These are phyloP conservation scores for Colletotrichum godetiae DNA, from an alignment of 2,329 filamentous ascomycete species.

Conservation along the genomic window DNA sequence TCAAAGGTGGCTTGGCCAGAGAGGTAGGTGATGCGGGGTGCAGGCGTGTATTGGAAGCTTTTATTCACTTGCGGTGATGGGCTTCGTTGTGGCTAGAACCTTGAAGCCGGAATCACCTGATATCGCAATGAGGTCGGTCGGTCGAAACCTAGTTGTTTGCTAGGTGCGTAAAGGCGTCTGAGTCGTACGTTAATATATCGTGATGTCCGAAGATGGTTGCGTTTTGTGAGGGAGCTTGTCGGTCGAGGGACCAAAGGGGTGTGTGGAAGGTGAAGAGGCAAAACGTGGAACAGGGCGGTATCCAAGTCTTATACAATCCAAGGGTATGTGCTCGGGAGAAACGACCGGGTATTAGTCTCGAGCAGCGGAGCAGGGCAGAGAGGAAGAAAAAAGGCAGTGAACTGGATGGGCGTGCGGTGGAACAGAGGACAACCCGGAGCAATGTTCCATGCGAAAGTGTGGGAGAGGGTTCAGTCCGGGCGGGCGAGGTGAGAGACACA, in stretches of 20 bases:
- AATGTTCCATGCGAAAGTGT: slow-evolving; percentile 13
- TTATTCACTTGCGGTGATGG: slow-evolving; percentile 3
- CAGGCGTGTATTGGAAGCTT: background rate
- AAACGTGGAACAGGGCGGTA: slow-evolving; percentile 19
- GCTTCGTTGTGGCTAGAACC: slow-evolving; percentile 32
- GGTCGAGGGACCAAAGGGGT: slow-evolving; percentile 16
- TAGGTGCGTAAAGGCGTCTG: background rate
- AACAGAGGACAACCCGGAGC: background rate
- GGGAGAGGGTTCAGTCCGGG: background rate
- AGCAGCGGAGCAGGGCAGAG: background rate
- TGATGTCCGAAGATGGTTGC: background rate
- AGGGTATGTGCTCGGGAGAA: slow-evolving; percentile 24
- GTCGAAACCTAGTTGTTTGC: background rate
- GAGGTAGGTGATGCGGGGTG: background rate
- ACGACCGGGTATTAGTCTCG: slow-evolving; percentile 1
- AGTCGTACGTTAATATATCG: background rate
- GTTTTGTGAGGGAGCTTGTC: background rate
- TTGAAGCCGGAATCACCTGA: slow-evolving; percentile 19
- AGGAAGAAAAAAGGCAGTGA: background rate
- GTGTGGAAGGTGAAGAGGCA: background rate
- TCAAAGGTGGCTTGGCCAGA: background rate
- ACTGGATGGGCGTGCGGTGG: background rate
- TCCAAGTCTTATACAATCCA: slow-evolving; percentile 32
- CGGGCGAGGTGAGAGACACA: background rate
- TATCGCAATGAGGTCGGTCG: background rate